Conservation (phyloP, 257 asterid species). For the Solanum sejunctum region DNA sequence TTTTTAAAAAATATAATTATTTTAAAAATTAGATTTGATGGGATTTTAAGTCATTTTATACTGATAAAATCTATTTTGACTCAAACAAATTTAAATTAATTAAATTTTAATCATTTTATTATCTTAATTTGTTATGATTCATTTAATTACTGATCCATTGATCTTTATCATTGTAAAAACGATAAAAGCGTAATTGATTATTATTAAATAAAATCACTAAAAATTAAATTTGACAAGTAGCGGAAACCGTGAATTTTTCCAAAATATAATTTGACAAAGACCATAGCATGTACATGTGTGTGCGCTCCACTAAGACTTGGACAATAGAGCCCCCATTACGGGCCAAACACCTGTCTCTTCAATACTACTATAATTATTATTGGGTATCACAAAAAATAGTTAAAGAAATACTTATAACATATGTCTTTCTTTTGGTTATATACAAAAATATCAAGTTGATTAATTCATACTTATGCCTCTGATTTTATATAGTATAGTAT, state of each 20-base stretch:
- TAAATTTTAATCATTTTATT: no score
- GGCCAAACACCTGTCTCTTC: slow-evolving; percentile 22
- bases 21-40: no score
- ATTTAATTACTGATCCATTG: accelerated
- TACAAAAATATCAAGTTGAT: not conserved
- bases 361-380: not conserved
- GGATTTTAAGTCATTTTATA: no score
- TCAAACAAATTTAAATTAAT: no score
- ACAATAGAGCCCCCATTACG: not conserved
- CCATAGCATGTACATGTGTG: slow-evolving; percentile 13
- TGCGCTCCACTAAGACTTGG: not conserved
- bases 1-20: no score
- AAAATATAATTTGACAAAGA: not conserved
- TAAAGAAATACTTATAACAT: not conserved
- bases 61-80: no score
- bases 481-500: not conserved
- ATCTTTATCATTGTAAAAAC: no score
- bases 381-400: not conserved
- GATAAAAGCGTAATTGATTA: no score
- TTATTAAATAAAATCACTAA: not conserved
- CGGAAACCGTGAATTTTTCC: not conserved
- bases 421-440: no score
- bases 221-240: not conserved
- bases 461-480: not conserved
- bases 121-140: no score